Conservation (phyloP, 805 yeast species). For the Sugiyamaella boreocaroliniensis region DNA sequence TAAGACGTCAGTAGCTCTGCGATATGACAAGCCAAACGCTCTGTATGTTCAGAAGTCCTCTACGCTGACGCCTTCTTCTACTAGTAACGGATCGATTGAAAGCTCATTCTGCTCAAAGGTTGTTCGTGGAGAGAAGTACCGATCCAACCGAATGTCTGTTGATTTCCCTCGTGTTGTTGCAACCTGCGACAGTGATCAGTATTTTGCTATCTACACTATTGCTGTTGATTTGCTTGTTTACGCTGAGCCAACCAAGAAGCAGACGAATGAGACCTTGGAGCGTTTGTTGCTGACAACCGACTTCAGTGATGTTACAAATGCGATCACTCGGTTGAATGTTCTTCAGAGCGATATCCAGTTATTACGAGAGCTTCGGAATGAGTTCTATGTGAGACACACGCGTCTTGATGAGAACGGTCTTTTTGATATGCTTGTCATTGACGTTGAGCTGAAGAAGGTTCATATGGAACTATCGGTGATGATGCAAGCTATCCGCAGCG, state of each 20-base stretch:
- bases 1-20: constrained; percentile 54
- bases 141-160: constrained; percentile 45
- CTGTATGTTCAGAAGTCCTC: constrained; percentile 33
- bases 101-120: constrained; percentile 14
- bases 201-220: constrained; percentile 57
- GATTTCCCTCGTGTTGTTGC: constrained; percentile 66
- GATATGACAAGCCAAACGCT: constrained; percentile 49
- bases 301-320: constrained; percentile 49
- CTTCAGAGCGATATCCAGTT: constrained; percentile 45
- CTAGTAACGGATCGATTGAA: constrained; percentile 9
- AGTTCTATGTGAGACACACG: constrained; percentile 44
- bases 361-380: constrained; percentile 38
- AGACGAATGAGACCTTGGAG: constrained; percentile 51
- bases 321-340: constrained; percentile 41
- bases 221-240: constrained; percentile 60
- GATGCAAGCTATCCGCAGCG: constrained; percentile 31
- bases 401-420: constrained; percentile 35
- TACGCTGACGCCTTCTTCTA: constrained; percentile 3
- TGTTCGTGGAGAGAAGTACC: constrained; percentile 18
- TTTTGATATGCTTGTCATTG: constrained; percentile 24
- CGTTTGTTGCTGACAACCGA: constrained; percentile 66
- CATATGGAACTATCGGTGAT: constrained; percentile 29
- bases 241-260: constrained; percentile 61
- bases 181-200: constrained; percentile 67
- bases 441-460: constrained; percentile 26